These are phyloP conservation scores for Nothomitra cinnamomea DNA, from an alignment of 2,329 filamentous ascomycete genomes.

Conservation along the genomic window DNA sequence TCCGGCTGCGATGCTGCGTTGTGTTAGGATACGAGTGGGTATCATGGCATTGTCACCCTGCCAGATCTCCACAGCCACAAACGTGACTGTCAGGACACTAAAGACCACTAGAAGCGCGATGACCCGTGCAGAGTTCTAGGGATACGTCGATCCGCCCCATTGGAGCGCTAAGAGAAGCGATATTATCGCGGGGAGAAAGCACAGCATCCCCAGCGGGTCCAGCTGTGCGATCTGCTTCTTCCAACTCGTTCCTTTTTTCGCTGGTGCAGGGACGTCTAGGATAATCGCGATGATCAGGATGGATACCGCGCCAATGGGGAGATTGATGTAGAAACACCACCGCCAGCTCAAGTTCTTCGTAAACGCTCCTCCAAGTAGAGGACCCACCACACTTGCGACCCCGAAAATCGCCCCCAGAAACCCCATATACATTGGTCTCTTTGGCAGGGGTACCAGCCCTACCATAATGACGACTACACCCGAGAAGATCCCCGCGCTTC, in stretches of 20 bases:
- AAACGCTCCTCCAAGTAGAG: conserved; percentile 25
- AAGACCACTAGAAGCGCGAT: conserved; percentile 37
- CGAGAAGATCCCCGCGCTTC: conserved; percentile 34
- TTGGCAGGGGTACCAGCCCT: conserved; percentile 24
- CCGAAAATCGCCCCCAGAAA: conserved; percentile 20
- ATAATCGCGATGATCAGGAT: too few species aligned
- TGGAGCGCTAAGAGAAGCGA: conserved; percentile 46
- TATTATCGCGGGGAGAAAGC: too few species aligned
- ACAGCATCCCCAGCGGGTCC: too few species aligned
- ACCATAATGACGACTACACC: conserved; percentile 28
- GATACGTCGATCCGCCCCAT: conserved; percentile 40
- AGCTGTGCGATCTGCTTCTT: too few species aligned
- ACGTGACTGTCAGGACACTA: conserved; percentile 28
- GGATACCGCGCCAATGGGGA: conserved; percentile 29
- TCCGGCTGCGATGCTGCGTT: conserved; percentile 35
- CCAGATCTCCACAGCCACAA: conserved; percentile 34
- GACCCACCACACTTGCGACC: conserved; percentile 24
- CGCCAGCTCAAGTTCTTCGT: conserved; percentile 23
- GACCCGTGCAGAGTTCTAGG: conserved; percentile 35
- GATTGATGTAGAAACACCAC: conserved; percentile 22
- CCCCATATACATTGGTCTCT: conserved; percentile 25
- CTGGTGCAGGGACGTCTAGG: too few species aligned
- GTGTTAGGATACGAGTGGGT: conserved; percentile 35
- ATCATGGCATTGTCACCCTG: conserved; percentile 40
- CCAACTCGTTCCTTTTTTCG: too few species aligned